These are phyloP conservation scores for Linnemannia exigua DNA, from an alignment of 192 early-diverging fungal genomes.

Conservation along the genomic window DNA sequence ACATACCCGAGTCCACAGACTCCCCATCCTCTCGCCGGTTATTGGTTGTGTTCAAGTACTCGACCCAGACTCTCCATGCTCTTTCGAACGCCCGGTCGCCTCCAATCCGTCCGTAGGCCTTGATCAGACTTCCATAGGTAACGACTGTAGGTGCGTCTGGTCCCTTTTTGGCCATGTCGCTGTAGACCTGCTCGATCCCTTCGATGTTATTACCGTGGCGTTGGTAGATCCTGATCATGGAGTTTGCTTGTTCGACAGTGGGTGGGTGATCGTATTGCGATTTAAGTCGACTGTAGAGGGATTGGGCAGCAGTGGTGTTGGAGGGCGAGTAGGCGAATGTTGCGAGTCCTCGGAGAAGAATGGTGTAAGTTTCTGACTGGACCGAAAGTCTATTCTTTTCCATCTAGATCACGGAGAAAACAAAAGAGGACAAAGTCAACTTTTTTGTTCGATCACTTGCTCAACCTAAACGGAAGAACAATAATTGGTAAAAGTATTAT, in stretches of 20 bases:
- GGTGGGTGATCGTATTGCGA: constrained; percentile 33
- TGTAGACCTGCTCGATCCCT: constrained; percentile 23
- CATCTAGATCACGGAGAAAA: constrained; percentile 49
- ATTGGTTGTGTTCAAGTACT: constrained; percentile 27
- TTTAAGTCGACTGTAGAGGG: constrained; percentile 24
- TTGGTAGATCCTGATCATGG: constrained; percentile 54
- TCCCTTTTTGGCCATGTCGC: constrained; percentile 38
- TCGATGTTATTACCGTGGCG: constrained; percentile 24
- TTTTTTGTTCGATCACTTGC: too few relatives aligned
- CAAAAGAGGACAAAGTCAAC: too few relatives aligned
- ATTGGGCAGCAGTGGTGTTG: constrained; percentile 40
- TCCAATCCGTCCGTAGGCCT: constrained; percentile 49
- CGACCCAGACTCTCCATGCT: constrained; percentile 55
- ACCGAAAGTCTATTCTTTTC: constrained; percentile 42
- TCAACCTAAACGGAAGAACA: too few relatives aligned
- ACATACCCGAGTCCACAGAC: constrained; percentile 20
- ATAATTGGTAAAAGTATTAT: neutral
- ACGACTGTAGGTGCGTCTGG: constrained; percentile 46
- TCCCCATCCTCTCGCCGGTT: constrained; percentile 24
- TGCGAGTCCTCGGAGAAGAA: constrained; percentile 49
- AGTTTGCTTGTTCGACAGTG: constrained; percentile 40
- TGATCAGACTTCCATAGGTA: constrained; percentile 51
- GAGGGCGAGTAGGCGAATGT: constrained; percentile 24
- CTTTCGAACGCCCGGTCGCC: constrained; percentile 33
- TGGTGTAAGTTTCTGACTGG: constrained; percentile 39